These are phyloP conservation scores for Eucommia ulmoides DNA, from an alignment of 257 asterid species.

Conservation along the genomic window DNA sequence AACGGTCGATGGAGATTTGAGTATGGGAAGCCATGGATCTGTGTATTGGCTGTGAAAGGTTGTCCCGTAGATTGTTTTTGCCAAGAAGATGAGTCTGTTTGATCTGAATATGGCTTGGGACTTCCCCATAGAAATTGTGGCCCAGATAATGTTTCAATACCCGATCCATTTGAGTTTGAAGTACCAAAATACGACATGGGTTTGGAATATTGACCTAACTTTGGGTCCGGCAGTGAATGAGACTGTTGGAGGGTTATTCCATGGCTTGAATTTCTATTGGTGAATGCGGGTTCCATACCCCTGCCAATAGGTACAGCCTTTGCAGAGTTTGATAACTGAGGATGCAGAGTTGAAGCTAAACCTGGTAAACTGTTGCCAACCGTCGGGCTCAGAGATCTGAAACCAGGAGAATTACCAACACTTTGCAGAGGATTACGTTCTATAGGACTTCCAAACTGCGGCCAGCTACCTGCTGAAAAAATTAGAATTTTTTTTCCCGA, in stretches of 20 bases:
- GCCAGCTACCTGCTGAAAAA: conserved; percentile 47
- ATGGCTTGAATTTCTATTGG: conserved; percentile 13
- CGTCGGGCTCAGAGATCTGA: conserved; percentile 29
- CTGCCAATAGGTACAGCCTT: conserved; percentile 31
- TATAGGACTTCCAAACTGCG: conserved; percentile 36
- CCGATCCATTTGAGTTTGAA: conserved; percentile 31
- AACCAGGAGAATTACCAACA: conserved; percentile 18
- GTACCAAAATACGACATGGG: conserved; percentile 29
- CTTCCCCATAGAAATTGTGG: conserved; percentile 55
- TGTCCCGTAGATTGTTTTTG: conserved; percentile 13
- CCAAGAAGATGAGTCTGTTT: conserved; percentile 19
- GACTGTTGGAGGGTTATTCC: conserved; percentile 25
- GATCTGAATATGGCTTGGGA: conserved; percentile 32
- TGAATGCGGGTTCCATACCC: conserved; percentile 14
- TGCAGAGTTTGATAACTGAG: conserved; percentile 21
- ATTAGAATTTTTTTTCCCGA: too few species aligned
- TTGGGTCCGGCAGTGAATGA: conserved; percentile 39
- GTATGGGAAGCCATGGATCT: conserved; percentile 20
- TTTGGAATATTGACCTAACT: conserved; percentile 24
- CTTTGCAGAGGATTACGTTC: conserved; percentile 18
- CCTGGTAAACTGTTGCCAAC: conserved; percentile 31
- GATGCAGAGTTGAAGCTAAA: conserved; percentile 40
- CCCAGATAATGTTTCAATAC: conserved; percentile 34
- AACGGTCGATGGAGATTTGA: conserved; percentile 22
- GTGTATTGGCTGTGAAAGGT: conserved; percentile 18